Percentiles rank a stretch among this genome's conserved stretches.
These are phyloP conservation scores for Zygoascus meyerae DNA, from an alignment of 1,139 yeast genomes.

Conservation along the genomic window DNA sequence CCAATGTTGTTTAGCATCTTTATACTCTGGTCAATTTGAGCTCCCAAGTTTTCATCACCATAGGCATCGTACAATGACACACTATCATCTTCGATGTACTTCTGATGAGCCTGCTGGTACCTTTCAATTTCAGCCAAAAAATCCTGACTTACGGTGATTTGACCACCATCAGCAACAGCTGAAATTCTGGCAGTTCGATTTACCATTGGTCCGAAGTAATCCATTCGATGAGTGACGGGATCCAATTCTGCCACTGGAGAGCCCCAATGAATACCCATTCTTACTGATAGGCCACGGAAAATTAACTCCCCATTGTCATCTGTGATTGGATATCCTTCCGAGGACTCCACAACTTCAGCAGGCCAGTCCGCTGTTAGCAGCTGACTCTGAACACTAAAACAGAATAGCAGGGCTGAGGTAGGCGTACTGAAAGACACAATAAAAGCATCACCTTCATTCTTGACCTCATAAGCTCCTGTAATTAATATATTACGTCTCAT, in stretches of 20 bases:
- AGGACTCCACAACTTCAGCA: slow-evolving; percentile 76
- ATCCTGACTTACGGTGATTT: slow-evolving; percentile 79
- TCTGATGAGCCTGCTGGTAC: slow-evolving; percentile 49
- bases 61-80: slow-evolving; percentile 50
- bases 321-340: slow-evolving; percentile 78
- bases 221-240: slow-evolving; percentile 95
- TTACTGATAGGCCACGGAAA: slow-evolving; percentile 83
- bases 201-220: slow-evolving; percentile 97
- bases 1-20: slow-evolving; percentile 63
- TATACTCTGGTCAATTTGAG: slow-evolving; percentile 62
- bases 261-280: slow-evolving; percentile 99
- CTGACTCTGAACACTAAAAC: slow-evolving; percentile 86
- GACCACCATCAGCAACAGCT: slow-evolving; percentile 98
- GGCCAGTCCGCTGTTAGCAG: slow-evolving; percentile 92
- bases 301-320: slow-evolving; percentile 57
- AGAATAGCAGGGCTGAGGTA: slow-evolving; percentile 86
- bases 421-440: slow-evolving; percentile 98
- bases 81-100: slow-evolving; percentile 36
- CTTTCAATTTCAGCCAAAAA: slow-evolving; percentile 65
- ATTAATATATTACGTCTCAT: slow-evolving; percentile 92
- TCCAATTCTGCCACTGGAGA: slow-evolving; percentile 94
- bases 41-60: slow-evolving; percentile 54
- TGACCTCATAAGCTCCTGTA: slow-evolving; percentile 96
- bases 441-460: slow-evolving; percentile 98
- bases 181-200: slow-evolving; percentile 90